These are phyloP conservation scores for Fusarium metavorans DNA, from an alignment of 2,329 filamentous ascomycete genomes.

Conservation along the genomic window DNA sequence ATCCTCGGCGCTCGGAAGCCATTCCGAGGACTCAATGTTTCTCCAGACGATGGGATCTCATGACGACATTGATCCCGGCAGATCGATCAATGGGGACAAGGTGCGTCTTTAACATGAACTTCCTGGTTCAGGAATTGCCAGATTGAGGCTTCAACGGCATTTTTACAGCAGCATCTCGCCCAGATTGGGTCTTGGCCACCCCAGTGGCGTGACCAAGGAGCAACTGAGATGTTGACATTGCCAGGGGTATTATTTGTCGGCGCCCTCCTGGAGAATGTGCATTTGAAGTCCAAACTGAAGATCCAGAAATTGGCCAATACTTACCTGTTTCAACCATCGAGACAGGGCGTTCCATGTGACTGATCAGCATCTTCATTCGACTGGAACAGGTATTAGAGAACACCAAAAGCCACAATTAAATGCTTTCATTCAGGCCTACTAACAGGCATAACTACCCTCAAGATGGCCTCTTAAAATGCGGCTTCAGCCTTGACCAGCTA, in stretches of 20 bases:
- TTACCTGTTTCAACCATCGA: background rate
- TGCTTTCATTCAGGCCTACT: background rate
- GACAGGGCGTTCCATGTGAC: background rate
- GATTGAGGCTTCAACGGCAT: background rate
- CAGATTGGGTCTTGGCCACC: background rate
- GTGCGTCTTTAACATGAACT: background rate
- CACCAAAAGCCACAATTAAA: background rate
- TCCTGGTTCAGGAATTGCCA: background rate
- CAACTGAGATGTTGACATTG: background rate
- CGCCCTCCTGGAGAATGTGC: background rate
- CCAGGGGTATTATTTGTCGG: background rate
- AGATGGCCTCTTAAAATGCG: conserved; percentile 36
- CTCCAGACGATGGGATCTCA: background rate
- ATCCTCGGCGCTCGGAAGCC: background rate
- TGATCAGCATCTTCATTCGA: background rate
- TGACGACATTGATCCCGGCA: background rate
- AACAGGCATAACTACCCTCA: background rate
- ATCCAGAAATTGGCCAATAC: background rate
- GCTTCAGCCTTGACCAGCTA: conserved; percentile 68
- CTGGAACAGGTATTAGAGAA: background rate
- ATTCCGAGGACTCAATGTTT: background rate
- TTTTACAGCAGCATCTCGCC: background rate
- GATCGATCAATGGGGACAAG: background rate
- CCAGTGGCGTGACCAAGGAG: background rate
- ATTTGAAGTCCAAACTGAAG: background rate